Base-by-base conservation (phyloP, 257 asterid genomes). In the Nicotiana attenuata region DNA sequence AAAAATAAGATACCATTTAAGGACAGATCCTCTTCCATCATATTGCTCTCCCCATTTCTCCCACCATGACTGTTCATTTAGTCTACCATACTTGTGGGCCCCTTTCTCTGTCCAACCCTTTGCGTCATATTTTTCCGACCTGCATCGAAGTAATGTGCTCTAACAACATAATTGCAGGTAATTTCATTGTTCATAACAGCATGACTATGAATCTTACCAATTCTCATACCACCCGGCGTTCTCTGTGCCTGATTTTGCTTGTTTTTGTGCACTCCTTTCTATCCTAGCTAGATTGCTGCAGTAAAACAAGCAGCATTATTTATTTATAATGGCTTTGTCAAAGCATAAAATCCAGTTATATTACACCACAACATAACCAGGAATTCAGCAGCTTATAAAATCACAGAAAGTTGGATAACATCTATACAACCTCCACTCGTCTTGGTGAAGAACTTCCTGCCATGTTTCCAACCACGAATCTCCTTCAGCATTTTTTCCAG, bases 401-500 rank as follows among this genome's bases (percentile, higher is more conserved):
- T 71, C 22, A 64, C 56, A n/a, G 61, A 83, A 63, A 19, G 26
- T 81, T 55, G 38, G 31, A 80, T 28, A 57, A 63, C 57, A 52
- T 4, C 0, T 73, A 85, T 19, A 38, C 80, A 84, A 96, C 99
- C 99, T 96, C 99, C 99, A 96, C 78, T 93, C 98, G 83, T 96
- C 99, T 80, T 94, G 98, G 86, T 96, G 93, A 82, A 96, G 97
- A 85, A 91, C 98, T 89, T 94, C 99, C 81, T 91, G 89, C 99
- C 99, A 96, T 3, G 98, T 94, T 88, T 96, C 99, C 98, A 97
- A 94, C 99, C 99, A 96, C 52, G 97, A 92, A 87, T 96, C 99
- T 45, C 98, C 99, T 85, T 89, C 98, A 22, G 90, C 92, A 89
- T 96, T 94, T 85, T 87, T 91, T 65, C 99, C 99, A 17, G 98